Evolutionary conservation across 768 basidiomycete genomes (phyloP).

Genomic region (Podaxis sp.): DNA sequence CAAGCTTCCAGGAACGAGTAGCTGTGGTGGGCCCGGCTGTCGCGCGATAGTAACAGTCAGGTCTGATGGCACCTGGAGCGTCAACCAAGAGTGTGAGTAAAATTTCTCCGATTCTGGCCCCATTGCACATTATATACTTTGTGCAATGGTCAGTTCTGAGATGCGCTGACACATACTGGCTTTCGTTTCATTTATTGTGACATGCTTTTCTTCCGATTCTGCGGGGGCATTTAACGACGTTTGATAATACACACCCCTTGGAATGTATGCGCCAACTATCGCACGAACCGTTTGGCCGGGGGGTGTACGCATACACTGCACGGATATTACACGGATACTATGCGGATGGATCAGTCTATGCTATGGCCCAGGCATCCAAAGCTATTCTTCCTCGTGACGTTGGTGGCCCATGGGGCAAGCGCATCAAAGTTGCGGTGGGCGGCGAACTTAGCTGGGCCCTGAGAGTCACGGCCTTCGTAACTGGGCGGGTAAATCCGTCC

Average conservation of each 20-base stretch:
- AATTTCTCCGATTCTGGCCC: neutral
- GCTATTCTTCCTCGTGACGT: slow-evolving; percentile 64
- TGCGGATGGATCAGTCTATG: slow-evolving; percentile 43
- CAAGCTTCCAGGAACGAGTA: slow-evolving; percentile 54
- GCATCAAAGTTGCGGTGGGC: slow-evolving; percentile 58
- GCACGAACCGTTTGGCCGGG: neutral
- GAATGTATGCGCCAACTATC: neutral
- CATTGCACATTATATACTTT: neutral
- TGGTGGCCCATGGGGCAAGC: slow-evolving; percentile 62
- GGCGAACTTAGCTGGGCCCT: slow-evolving; percentile 54
- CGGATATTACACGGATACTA: neutral
- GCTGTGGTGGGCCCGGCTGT: slow-evolving; percentile 59
- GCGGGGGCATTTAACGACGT: neutral
- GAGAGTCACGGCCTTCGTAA: slow-evolving; percentile 61
- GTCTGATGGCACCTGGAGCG: slow-evolving; percentile 52
- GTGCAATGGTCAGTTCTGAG: neutral
- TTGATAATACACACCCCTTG: neutral
- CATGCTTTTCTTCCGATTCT: neutral
- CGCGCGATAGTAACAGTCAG: slow-evolving; percentile 64
- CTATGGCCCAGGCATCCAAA: slow-evolving; percentile 70
- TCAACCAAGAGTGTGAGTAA: slow-evolving; percentile 69
- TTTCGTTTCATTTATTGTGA: neutral
- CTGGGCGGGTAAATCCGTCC: slow-evolving; percentile 44
- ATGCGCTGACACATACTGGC: neutral
- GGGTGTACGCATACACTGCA: neutral